Percentiles rank a stretch among this genome's conserved stretches.
Evolutionary conservation across 768 basidiomycete species (phyloP).

Genomic region (Roridomyces roridus): DNA sequence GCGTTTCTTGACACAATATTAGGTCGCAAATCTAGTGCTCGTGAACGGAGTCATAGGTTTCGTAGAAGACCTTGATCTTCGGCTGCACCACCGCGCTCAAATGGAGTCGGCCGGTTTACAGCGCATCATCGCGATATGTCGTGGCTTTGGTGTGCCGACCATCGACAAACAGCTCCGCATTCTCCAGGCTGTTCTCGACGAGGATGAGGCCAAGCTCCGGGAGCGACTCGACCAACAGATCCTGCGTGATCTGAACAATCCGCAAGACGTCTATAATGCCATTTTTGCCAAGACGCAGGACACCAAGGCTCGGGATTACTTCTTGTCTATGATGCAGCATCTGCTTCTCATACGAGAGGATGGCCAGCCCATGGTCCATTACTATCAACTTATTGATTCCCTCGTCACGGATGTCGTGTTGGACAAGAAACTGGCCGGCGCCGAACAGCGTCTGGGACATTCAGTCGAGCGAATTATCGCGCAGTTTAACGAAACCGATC

Average conservation of each 20-base stretch:
- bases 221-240: constrained; percentile 80
- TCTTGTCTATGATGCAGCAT: constrained; percentile 95
- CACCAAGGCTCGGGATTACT: constrained; percentile 80
- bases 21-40: constrained; percentile 77
- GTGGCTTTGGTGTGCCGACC: constrained; percentile 63
- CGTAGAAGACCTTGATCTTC: constrained; percentile 81
- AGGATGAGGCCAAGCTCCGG: constrained; percentile 75
- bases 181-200: constrained; percentile 67
- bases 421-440: constrained; percentile 87
- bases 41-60: constrained; percentile 69
- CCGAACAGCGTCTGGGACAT: constrained; percentile 84
- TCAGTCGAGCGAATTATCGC: constrained; percentile 90
- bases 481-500: constrained; percentile 90
- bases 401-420: constrained; percentile 91
- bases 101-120: constrained; percentile 90
- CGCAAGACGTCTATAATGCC: constrained; percentile 87
- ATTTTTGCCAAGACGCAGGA: constrained; percentile 79
- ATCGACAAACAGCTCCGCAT: constrained; percentile 72
- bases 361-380: constrained; percentile 80
- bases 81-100: constrained; percentile 84
- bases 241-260: constrained; percentile 76
- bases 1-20: constrained; percentile 10
- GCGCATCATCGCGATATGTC: constrained; percentile 73
- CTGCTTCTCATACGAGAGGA: constrained; percentile 90
- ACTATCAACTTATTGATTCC: constrained; percentile 91